Base-by-base conservation (phyloP, 202 grass and related monocot species). In the Panicum virgatum region DNA sequence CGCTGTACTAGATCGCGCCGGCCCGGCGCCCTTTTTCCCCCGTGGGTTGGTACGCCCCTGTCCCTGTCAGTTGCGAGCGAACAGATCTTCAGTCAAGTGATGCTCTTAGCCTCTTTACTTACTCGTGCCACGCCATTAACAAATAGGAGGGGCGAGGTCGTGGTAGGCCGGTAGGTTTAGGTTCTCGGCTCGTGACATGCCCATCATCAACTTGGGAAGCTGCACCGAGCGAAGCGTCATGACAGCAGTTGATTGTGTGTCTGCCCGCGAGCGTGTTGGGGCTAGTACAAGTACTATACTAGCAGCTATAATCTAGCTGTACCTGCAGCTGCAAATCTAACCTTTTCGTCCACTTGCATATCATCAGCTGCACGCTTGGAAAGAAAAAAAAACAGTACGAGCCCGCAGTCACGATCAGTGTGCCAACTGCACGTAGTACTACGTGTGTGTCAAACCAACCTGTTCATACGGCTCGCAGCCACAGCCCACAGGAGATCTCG, bases 1-100 rank as follows among this genome's bases (percentile, higher is more conserved):
- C 48, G 5, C 25, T 44, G 48, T 19, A 22, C 61, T 25, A 22
- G 32, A 36, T 36, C 56, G 15, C 18, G 1, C 14, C 20, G 8
- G 0, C 14, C 20, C 8, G 2, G n/a, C 25, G 8, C 0, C 0
- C 9, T 1, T 71, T 29, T 80, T 76, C 12, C 2, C 32, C 4
- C 4, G 43, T 22, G 71, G 71, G 72, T 76, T 82, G 69, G 69
- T 86, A 43, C 19, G 63, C 13, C 23, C 39, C 12, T 40, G 58
- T 88, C 80, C 20, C 50, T 45, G 64, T 83, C 81, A 61, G 19
- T 2, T 18, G 13, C 51, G 16, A 45, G 30, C 18, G 4, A 88
- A 36, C 23, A 19, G 10, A 13, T 69, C 68, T 50, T 69, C 83
- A 66, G 47, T 79, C 37, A 59, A 51, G 46, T 45, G 56, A 16